Percentiles rank a stretch among this genome's conserved stretches.
These are phyloP conservation scores for Teunomyces cretensis DNA, from an alignment of 805 yeast genomes.

Conservation along the genomic window DNA sequence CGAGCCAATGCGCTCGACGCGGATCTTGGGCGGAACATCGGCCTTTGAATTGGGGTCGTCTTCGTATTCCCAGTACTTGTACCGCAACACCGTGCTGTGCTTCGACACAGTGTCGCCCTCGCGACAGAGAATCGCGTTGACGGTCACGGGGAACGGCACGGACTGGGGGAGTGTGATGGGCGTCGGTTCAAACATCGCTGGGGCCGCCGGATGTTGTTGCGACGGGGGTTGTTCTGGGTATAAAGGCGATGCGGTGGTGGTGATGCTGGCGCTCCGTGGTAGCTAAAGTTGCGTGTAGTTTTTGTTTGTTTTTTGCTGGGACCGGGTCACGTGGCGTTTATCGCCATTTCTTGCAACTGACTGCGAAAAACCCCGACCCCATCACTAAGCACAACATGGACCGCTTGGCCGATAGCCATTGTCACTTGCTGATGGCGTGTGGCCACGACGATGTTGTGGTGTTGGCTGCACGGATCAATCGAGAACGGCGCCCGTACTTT, in stretches of 20 bases:
- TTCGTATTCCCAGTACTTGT: slow-evolving; percentile 66
- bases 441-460: background rate
- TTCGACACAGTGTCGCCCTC: slow-evolving; percentile 48
- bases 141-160: slow-evolving; percentile 66
- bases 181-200: slow-evolving; percentile 37
- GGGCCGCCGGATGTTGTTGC: no score
- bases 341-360: background rate
- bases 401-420: background rate
- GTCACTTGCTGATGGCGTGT: background rate
- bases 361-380: background rate
- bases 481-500: background rate
- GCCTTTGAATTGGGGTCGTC: slow-evolving; percentile 52
- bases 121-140: slow-evolving; percentile 48
- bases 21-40: slow-evolving; percentile 40
- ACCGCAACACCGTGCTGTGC: slow-evolving; percentile 56
- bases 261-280: no score
- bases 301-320: background rate
- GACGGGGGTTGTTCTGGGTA: no score
- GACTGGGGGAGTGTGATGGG: slow-evolving; percentile 57
- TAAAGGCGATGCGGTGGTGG: no score
- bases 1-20: slow-evolving; percentile 69
- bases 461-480: background rate
- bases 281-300: background rate
- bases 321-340: background rate
- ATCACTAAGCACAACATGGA: background rate